Base-by-base conservation (phyloP, 2,329 filamentous ascomycete species). In the Aspergillus sp. region DNA sequence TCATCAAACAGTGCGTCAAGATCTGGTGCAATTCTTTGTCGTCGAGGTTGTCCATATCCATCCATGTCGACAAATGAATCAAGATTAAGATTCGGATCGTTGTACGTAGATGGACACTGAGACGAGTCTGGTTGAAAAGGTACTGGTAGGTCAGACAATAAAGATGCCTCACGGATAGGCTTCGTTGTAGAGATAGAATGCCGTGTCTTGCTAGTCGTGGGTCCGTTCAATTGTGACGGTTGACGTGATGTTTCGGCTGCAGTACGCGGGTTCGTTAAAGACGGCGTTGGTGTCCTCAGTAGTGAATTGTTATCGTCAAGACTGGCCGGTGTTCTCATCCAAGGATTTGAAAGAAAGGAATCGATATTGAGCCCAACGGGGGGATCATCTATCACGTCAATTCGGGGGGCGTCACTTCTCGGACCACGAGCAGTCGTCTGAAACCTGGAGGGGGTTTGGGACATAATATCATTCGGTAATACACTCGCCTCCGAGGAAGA, bases 1-100 rank as follows among this genome's bases (percentile, higher is more conserved):
- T 82, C 78, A 45, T 81, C 79, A 50, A 81, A 81, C 45, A 80
- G 71, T 13, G 74, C 75, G 52, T 79, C 76, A 7, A 68, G 55
- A 44, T 68, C 65, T 2, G 65, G 65, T 5, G 65, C 64, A 42
- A 68, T 68, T 25, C 61, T 55, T 20, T 58, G 61, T 39, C 58
- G 59, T 20, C 54, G 56, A n/a, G 60, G 49, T 19, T 54, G 47
- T 9, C 57, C 60, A 25, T 64, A 63, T 19, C 57, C 54, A 23
- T 65, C 61, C 23, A 67, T 60, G 13, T 66, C 60, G 32, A 63
- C 59, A 23, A 66, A 60, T 1, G 60, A 45, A 7, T 55, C 51
- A 5, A 63, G 52, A 10, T 54, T 54, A 7, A 66, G 45, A 12
- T 58, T 59, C n/a, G 57, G 51, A 10, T 64, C 64, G 35, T 53